Evolutionary conservation across 331 rosid species (phyloP), one percentile per base, ranked within the genome.

Genomic region (Malus hybrid): DNA sequence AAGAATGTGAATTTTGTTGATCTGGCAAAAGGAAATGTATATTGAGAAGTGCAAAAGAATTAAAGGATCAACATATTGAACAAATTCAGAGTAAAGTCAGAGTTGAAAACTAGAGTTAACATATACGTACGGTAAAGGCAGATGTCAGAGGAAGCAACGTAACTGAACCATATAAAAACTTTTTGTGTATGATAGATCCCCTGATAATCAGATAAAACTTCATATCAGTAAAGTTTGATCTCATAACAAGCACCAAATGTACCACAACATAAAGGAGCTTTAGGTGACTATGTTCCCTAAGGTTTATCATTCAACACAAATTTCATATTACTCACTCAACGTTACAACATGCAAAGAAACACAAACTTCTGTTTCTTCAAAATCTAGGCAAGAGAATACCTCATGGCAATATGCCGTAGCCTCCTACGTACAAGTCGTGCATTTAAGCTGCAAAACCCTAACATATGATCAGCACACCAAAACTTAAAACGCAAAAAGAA

Each of bases 391-490:
- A 75, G 73, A 59, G 76, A 72, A 63, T 85, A 95, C 97, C 99
- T 92, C 82, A 70, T 63, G 46, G 99, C 96, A 78, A 92, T 82
- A 81, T 95, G 97, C 12, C 97, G 81, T 62, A 95, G 73, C 82
- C 97, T 95, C 81, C 97, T 80, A 46, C 92, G 97, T 59, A 92
- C 99, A 74, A 92, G 88, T 68, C 89, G 91, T 69, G 92, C 88
- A 79, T 92, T 84, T 80, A 92, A 84, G 76, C 99, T 92, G 93
- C 81, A 88, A 81, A 34, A 65, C 73, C 69, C 44, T 7, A 39
- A 80, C 24, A 67, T 44, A 28, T 27, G 18, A 56, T 70, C 65
- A 34, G 57, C 22, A 71, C 48, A 73, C 6, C 46, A 64, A 24
- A 56, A 80, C 57, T 80, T 36, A 24, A 72, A 22, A 71, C 33